Evolutionary conservation across 495 filamentous ascomycete genomes (phyloP), one percentile per base, ranked within the genome.

Genomic region (Corynascus novoguineensis): DNA sequence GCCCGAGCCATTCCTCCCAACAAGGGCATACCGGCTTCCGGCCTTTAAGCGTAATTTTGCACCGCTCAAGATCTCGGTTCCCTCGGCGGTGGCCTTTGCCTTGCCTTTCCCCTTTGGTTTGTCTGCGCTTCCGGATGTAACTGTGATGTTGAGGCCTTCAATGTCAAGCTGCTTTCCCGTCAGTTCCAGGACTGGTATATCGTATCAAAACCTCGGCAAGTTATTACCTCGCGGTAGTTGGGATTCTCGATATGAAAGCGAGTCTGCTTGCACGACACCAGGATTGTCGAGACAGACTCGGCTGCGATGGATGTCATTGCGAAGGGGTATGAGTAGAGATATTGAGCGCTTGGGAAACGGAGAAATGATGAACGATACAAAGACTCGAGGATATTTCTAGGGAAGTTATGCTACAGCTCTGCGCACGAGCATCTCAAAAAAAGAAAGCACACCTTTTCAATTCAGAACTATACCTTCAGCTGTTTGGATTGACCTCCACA

Each of bases 1-100:
- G 6, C 89, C 89, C 4, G 82, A 82, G 2, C 89, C 89, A 74
- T 93, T 93, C 22, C 86, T 75, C 0, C 88, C 88, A 21, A 91
- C 72, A 9, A 93, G 68, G 0, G 85, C 88, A 73, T 92, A 92
- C 47, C 84, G 78, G 25, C 81, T 71, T 0, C 87, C 86, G 11
- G 79, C 79, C 64, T 89, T 86, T 24, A 93, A 72, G 35, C 82
- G 81, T 29, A 92, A 69, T 47, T 83, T 82, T 2, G 82, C 86
- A 73, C 86, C 81, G 17, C 69, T 71, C 17, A 93, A 77, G 10
- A 93, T 78, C 67, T 92, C 88, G 35, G 76, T 78, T 1, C 82
- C 81, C 17, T 82, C 77, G 22, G 66, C 59, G 3, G 72, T 68
- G 12, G 75, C 74, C 71, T 85, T 85, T 0, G 69, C 75, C 59